Conservation (phyloP, 2,329 filamentous ascomycete genomes). For the Colletotrichum musicola region DNA sequence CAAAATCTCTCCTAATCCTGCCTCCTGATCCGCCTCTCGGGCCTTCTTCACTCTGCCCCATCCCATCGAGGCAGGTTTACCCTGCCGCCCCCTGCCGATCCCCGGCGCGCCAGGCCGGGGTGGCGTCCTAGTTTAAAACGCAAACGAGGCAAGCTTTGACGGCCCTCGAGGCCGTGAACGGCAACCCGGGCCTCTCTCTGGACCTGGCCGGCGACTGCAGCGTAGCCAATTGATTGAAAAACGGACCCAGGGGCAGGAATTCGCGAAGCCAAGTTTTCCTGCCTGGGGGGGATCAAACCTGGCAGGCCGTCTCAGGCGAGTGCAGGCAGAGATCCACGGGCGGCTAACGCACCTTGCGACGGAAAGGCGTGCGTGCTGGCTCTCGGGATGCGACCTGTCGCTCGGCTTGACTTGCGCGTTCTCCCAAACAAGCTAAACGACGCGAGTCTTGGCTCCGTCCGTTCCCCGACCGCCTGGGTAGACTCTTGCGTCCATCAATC, state of each 20-base stretch:
- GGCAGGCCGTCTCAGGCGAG: conserved; percentile 23
- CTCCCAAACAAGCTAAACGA: conserved; percentile 14
- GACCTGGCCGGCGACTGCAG: no score
- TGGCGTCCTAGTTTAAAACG: conserved; percentile 6
- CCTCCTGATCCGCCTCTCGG: neutral
- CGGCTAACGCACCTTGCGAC: conserved; percentile 19
- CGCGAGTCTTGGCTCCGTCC: conserved; percentile 18
- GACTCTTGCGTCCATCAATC: no score
- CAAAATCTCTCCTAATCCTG: conserved; percentile 33
- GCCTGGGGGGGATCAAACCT: neutral
- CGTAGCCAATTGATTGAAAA: conserved; percentile 8
- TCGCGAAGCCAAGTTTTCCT: neutral
- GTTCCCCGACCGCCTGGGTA: neutral
- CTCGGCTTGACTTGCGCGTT: conserved; percentile 19
- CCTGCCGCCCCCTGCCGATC: conserved; percentile 18
- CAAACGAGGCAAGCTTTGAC: conserved; percentile 25
- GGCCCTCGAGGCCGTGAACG: neutral
- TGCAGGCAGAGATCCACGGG: conserved; percentile 5
- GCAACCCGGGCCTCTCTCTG: no score
- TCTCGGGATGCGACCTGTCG: conserved; percentile 11
- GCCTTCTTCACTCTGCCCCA: neutral
- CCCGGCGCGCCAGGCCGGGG: neutral
- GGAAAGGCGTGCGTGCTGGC: neutral
- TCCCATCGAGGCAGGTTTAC: conserved; percentile 27
- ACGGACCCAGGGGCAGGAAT: conserved; percentile 9